Conservation (phyloP, 495 filamentous ascomycete species). For the Collariella sp. region DNA sequence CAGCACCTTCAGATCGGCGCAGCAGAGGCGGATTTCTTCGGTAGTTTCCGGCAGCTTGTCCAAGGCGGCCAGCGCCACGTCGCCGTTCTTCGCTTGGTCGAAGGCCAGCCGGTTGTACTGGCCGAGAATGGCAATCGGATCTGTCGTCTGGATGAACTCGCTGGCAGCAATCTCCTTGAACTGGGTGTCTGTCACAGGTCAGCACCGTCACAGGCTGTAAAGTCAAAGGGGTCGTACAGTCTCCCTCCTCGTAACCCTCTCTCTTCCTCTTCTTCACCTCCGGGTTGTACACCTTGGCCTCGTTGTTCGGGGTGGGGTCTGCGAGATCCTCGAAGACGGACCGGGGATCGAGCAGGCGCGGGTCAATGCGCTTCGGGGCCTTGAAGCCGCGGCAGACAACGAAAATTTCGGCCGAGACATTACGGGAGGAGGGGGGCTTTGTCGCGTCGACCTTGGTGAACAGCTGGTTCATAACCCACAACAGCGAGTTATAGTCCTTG, state of each 20-base stretch:
- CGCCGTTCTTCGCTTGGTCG: constrained; percentile 62
- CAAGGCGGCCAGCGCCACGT: constrained; percentile 78
- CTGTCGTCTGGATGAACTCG: constrained; percentile 89
- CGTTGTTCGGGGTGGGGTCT: constrained; percentile 84
- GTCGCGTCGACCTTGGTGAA: constrained; percentile 93
- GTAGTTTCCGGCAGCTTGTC: constrained; percentile 91
- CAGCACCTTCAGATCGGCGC: constrained; percentile 79
- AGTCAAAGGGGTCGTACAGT: constrained; percentile 37
- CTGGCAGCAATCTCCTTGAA: constrained; percentile 80
- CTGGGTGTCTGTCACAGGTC: constrained; percentile 49
- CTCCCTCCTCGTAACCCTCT: constrained; percentile 94
- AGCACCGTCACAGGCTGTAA: not conserved
- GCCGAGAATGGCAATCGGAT: constrained; percentile 94
- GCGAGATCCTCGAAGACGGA: constrained; percentile 93
- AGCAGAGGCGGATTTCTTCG: constrained; percentile 74
- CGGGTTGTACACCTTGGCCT: constrained; percentile 95
- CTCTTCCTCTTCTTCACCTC: constrained; percentile 94
- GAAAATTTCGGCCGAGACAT: constrained; percentile 96
- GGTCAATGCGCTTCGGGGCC: constrained; percentile 86
- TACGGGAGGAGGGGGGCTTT: constrained; percentile 91
- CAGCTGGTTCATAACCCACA: constrained; percentile 97
- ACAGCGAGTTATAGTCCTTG: constrained; percentile 92
- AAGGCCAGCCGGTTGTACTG: constrained; percentile 77
- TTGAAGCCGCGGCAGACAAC: constrained; percentile 86
- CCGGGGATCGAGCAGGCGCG: constrained; percentile 81